Evolutionary conservation across 2,329 filamentous ascomycete genomes (phyloP), one percentile per base, ranked within the genome.

Genomic region (Teratosphaeria nubilosa): DNA sequence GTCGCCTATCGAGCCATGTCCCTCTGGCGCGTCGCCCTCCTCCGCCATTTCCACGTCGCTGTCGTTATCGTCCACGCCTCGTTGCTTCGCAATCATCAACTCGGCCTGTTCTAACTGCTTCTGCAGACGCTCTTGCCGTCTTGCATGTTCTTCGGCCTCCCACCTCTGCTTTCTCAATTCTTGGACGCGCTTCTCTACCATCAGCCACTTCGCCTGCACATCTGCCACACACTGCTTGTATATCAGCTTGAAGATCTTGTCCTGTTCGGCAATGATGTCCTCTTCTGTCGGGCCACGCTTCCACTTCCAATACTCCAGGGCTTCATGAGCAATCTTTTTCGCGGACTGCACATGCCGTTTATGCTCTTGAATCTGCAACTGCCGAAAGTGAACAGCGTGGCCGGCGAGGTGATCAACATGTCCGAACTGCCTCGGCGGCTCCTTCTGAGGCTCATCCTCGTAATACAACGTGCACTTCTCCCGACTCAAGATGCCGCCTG

Each of bases 401-500:
- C 86, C 86, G 52, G 88, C 79, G 56, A 97, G 80, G 69, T 97
- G 89, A 68, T 97, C 91, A 68, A 84, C 82, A 65, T 95, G 91
- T n/a, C 87, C 85, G 78, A 90, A 97, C 67, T 94, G 90, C 56
- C 82, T 80, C 0, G 84, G 82, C 0, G 88, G 88, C 66, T 95
- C 88, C 58, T 89, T 85, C 60, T 81, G 80, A 50, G 62, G 59
- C 13, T 84, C 78, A 20, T 48, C 41, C 62, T 94, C 88, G 22
- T 64, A 61, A 51, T 63, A 70, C n/a, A 70, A 53, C 41, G 63
- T 67, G 88, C 88, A 20, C 20, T 61, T 79, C 60, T 85, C 83
- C 56, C 80, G 76, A 55, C 87, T 90, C 30, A 96, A 78, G 3
- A 91, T 71, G 1, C 90, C 90, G 16, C 91, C 91, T 5, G 85